Percentiles rank a stretch among this genome's conserved stretches.
phyloP scores from a whole-genome alignment of 345 rosid species.

The Cardamine resedifolia region DNA sequence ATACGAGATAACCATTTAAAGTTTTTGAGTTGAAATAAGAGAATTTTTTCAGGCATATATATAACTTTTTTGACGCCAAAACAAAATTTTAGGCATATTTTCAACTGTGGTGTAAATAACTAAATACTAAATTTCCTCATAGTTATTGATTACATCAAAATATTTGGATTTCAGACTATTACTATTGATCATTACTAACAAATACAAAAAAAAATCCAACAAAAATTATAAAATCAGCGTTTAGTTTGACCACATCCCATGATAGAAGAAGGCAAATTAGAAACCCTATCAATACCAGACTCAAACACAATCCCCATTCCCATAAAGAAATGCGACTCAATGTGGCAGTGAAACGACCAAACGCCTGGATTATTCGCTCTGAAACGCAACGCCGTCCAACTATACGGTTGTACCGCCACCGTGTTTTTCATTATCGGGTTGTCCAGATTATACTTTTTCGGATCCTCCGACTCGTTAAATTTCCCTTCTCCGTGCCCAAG shows the following conservation, averaged over 20 bases:
- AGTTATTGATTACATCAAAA: background rate
- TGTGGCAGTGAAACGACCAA: conserved; percentile 78
- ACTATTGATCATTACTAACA: background rate
- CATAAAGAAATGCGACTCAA: conserved; percentile 68
- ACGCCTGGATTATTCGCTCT: conserved; percentile 65
- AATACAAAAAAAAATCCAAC: background rate
- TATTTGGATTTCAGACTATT: background rate
- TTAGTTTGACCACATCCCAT: conserved; percentile 57
- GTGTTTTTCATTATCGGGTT: conserved; percentile 81
- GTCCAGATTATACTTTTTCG: conserved; percentile 50
- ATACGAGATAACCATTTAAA: no score
- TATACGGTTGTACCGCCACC: conserved; percentile 64
- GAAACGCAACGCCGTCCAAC: conserved; percentile 77
- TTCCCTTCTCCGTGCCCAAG: conserved; percentile 65
- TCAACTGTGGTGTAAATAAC: no score
- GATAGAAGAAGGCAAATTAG: conserved; percentile 54
- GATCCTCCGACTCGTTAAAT: conserved; percentile 49
- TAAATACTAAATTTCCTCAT: background rate
- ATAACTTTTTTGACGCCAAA: no score
- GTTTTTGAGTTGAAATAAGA: no score
- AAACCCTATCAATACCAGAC: conserved; percentile 51
- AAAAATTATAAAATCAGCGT: background rate
- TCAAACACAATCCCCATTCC: conserved; percentile 73
- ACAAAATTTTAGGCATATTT: no score
- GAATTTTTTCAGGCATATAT: no score